Base-by-base conservation (phyloP, 257 asterid species). In the Solanum stenotomum region DNA sequence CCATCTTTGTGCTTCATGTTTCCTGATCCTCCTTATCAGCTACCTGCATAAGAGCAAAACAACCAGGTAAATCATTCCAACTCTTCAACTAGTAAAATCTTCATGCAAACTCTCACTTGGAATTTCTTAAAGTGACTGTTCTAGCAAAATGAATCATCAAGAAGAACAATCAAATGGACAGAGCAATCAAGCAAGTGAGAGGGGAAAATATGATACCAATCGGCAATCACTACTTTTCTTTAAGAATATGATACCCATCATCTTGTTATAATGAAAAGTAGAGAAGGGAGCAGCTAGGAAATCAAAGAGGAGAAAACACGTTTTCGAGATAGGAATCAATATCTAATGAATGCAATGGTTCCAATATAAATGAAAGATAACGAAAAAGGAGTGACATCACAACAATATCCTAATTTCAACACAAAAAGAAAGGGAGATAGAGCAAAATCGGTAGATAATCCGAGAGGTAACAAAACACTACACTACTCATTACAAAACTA, bases 1-100 rank as follows among this genome's bases (percentile, higher is more conserved):
- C 91, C 94, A 72, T 95, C 96, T 87, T 92, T 94, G 14, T 85
- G 77, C 85, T 90, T 92, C 95, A 94, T 93, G 81, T 87, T 71
- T 88, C 88, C 84, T 13, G 40, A 74, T 83, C 75, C 88, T 89
- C 67, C 86, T 89, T 86, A 87, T 81, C 70, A 87, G 88, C 93
- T 93, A 86, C 88, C 81, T 72, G 49, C 31, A 29, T 74, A 86
- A 52, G 49, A 38, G 46, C 6, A 71, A 70, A 67, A 56, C 23
- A 27, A 23, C 77, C 37, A 84, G 52, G 85, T 85, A 86, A 78
- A 88, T 46, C 34, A 29, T 42, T 38, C 71, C 71, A 87, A 67
- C 77, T 12, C 63, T 77, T 40, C 63, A 85, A 90, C 65, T 89
- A 63, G 70, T 63, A 38, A 75, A 88, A 38, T 33, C 31, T 31